Conservation (phyloP, 495 filamentous ascomycete genomes). For the Durotheca rogersii region DNA sequence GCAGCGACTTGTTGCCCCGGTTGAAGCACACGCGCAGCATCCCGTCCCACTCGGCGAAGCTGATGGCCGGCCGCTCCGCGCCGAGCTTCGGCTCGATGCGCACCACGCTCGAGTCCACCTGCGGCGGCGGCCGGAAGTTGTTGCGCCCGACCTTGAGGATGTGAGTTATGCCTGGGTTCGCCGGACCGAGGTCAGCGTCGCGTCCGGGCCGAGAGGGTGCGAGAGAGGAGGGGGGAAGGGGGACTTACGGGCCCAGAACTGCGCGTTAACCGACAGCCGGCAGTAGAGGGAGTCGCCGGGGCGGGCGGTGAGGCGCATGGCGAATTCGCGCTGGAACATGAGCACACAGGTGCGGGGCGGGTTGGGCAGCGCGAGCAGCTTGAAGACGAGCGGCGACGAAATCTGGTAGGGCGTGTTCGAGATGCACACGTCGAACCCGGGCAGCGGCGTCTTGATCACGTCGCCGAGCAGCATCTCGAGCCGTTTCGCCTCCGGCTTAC, state of each 20-base stretch:
- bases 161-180: slow-evolving; percentile 15
- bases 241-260: slow-evolving; percentile 70
- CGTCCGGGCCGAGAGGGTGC: neutral
- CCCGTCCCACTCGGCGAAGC: slow-evolving; percentile 94
- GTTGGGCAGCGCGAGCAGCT: slow-evolving; percentile 72
- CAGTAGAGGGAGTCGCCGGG: slow-evolving; percentile 84
- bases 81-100: slow-evolving; percentile 74
- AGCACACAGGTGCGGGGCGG: slow-evolving; percentile 77
- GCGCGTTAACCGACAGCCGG: slow-evolving; percentile 83
- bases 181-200: neutral
- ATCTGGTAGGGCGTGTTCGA: slow-evolving; percentile 95
- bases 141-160: slow-evolving; percentile 78
- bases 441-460: slow-evolving; percentile 69
- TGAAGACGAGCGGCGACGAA: slow-evolving; percentile 86
- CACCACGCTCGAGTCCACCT: slow-evolving; percentile 68
- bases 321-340: slow-evolving; percentile 67
- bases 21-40: slow-evolving; percentile 82
- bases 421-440: slow-evolving; percentile 53
- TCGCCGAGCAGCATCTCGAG: slow-evolving; percentile 87
- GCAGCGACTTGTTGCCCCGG: slow-evolving; percentile 68
- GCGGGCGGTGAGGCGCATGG: slow-evolving; percentile 54
- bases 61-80: slow-evolving; percentile 70
- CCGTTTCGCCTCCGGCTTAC: slow-evolving; percentile 73
- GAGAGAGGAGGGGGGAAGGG: neutral
- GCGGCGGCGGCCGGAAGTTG: slow-evolving; percentile 81